Conservation (phyloP, 2,329 filamentous ascomycete genomes). For the Beauveria sp. region DNA sequence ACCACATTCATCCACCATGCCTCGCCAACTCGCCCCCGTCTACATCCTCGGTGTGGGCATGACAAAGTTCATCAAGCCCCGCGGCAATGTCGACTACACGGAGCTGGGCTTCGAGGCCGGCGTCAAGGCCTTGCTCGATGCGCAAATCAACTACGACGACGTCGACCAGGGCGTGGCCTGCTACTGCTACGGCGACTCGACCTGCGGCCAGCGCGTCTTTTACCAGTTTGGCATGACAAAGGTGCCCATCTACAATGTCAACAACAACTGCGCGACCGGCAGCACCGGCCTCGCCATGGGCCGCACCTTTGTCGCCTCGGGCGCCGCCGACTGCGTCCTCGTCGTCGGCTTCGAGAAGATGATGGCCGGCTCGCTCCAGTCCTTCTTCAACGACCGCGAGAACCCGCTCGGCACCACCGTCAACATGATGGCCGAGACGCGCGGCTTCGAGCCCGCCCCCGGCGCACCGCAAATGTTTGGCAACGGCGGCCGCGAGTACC, state of each 20-base stretch:
- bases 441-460: constrained; percentile 74
- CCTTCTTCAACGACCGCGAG: constrained; percentile 75
- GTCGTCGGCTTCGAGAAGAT: constrained; percentile 98
- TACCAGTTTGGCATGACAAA: constrained; percentile 98
- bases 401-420: constrained; percentile 68
- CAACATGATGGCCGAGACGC: constrained; percentile 75
- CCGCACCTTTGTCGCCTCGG: constrained; percentile 68
- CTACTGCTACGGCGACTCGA: constrained; percentile 95
- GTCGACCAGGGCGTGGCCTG: constrained; percentile 94
- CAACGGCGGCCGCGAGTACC: constrained; percentile 89
- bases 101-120: constrained; percentile 91
- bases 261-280: constrained; percentile 98
- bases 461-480: constrained; percentile 91
- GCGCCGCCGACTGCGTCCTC: constrained; percentile 78
- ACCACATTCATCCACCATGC: constrained; percentile 30
- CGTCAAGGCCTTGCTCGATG: constrained; percentile 76
- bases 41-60: constrained; percentile 97
- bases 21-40: constrained; percentile 44
- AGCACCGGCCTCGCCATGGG: constrained; percentile 83
- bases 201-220: constrained; percentile 92
- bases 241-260: constrained; percentile 96
- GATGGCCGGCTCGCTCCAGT: constrained; percentile 81
- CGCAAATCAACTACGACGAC: constrained; percentile 92
- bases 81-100: constrained; percentile 89
- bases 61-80: constrained; percentile 98